A percentile compares a stretch with the other conserved stretches of the same genome.
Evolutionary conservation across 305 asterid species (phyloP).

Genomic region (Fraxinus latifolia): DNA sequence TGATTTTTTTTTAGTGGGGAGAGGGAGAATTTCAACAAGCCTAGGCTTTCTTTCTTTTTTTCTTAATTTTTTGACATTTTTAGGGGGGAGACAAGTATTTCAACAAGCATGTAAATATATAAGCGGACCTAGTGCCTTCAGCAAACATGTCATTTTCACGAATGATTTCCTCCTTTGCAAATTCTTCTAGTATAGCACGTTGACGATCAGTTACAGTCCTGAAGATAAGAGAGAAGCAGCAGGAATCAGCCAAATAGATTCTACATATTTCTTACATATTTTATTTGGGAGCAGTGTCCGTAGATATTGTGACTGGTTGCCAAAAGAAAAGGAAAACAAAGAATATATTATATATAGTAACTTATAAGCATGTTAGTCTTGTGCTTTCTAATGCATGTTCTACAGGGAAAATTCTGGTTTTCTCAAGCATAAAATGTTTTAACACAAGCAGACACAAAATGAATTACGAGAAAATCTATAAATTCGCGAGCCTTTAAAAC

Average conservation of each 20-base stretch:
- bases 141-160: conserved; percentile 36
- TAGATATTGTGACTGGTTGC: neutral
- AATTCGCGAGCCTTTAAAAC: neutral
- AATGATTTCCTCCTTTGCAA: conserved; percentile 62
- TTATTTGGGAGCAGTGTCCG: neutral
- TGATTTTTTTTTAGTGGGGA: neutral
- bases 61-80: neutral
- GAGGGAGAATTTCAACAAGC: neutral
- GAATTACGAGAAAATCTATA: neutral
- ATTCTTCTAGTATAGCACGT: conserved; percentile 76
- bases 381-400: neutral
- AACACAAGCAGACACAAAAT: neutral
- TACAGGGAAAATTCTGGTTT: neutral
- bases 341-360: neutral
- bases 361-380: neutral
- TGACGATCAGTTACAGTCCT: conserved; percentile 63
- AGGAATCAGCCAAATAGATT: neutral
- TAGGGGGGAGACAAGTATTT: neutral
- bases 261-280: neutral
- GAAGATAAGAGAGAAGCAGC: conserved; percentile 23
- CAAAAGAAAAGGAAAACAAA: neutral
- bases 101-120: conserved; percentile 11
- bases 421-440: neutral
- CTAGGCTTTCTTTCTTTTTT: neutral
- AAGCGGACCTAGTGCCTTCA: conserved; percentile 63